Evolutionary conservation across 176 grass and related monocot genomes (phyloP), one percentile per base, ranked within the genome.

Genomic region (Neostapfia colusana): DNA sequence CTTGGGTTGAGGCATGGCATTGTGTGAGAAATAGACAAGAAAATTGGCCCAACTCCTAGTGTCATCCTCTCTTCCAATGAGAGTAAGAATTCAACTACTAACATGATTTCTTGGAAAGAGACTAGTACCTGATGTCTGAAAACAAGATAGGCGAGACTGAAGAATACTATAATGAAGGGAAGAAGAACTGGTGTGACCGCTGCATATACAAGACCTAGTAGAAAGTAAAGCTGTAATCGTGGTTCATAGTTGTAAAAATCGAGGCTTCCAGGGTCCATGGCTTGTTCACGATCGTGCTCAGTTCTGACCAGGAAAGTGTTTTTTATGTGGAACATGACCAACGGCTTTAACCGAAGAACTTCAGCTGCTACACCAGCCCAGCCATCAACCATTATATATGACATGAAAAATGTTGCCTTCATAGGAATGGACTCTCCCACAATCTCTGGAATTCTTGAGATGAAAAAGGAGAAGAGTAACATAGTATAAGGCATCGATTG

Each of bases 331-430:
- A 92, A 98, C 64, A 98, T 35, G 24, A 94, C 62, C 41, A 98
- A 64, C 16, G 91, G 37, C 81, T 98, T 98, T 57, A 98, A 81
- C 84, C 95, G 76, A 81, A 98, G 76, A 79, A 98, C 93, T 76
- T 92, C 91, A 61, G 91, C 91, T 31, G 95, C 91, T 69, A 98
- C 59, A 81, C 95, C 85, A 14, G 95, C 87, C 95, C 95, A 98
- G 15, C 95, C 91, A 70, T 98, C 95, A 79, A 98, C 89, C 95
- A 94, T 98, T 77, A 98, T 83, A 20, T 90, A 98, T 56, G 88
- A 92, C 44, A 98, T 87, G 77, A 98, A 98, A 89, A 98, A 98
- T 87, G 89, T 79, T 80, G 91, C 95, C 88, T 98, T 98, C 89
- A 94, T 94, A 44, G 95, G 91, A 81, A 98, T 94, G 38, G 95